A percentile compares a stretch with the other conserved stretches of the same genome.
Conservation (phyloP, 306 rosid genomes). For the Fragaria iinumae region DNA sequence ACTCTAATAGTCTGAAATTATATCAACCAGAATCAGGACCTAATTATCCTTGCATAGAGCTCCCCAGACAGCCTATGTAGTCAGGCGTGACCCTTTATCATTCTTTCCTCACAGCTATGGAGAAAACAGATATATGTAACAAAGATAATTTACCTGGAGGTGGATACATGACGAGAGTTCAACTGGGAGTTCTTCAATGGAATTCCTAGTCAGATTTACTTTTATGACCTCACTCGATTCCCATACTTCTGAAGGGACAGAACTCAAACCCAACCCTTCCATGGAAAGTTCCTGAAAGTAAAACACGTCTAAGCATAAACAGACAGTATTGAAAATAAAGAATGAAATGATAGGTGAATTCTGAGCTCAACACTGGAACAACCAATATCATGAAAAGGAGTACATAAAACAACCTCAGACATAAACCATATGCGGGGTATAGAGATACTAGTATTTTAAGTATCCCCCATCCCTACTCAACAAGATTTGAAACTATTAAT, state of each 20-base stretch:
- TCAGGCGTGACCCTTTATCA: neutral
- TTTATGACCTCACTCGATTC: slow-evolving; percentile 64
- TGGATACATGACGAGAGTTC: slow-evolving; percentile 77
- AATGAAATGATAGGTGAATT: neutral
- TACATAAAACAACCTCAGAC: neutral
- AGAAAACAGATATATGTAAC: neutral
- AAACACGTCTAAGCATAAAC: neutral
- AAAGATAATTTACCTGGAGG: slow-evolving; percentile 50
- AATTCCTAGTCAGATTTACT: slow-evolving; percentile 74
- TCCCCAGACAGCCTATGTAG: neutral
- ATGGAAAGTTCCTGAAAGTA: slow-evolving; percentile 75
- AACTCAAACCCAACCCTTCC: no score
- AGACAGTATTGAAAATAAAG: neutral
- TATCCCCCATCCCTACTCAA: slow-evolving; percentile 3
- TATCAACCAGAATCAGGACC: neutral
- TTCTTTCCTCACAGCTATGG: neutral
- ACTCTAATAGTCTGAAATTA: neutral
- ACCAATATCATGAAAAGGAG: neutral
- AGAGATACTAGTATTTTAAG: neutral
- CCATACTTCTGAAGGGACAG: slow-evolving; percentile 60
- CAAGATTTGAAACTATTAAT: neutral
- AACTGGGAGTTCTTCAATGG: slow-evolving; percentile 77
- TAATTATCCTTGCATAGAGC: neutral
- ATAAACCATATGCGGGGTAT: neutral
- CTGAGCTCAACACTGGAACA: neutral